Conservation (phyloP, 768 basidiomycete genomes). For the Pholiota conissans region DNA sequence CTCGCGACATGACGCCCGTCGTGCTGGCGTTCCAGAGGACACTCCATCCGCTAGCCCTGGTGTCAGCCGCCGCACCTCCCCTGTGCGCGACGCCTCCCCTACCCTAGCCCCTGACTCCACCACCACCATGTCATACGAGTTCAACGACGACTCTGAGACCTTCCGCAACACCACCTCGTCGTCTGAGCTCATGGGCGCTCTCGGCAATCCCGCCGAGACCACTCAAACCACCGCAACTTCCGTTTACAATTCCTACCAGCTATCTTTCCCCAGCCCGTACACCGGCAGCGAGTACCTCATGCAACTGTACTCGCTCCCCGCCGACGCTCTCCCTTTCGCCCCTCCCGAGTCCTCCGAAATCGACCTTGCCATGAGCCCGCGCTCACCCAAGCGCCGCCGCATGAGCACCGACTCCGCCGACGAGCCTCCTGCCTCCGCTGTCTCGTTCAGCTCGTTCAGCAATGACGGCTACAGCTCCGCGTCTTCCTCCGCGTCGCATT, state of each 20-base stretch:
- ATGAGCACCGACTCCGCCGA: constrained; percentile 63
- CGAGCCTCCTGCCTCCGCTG: constrained; percentile 62
- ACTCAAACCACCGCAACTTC: constrained; percentile 21
- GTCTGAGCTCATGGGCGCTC: constrained; percentile 53
- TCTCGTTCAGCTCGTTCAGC: constrained; percentile 60
- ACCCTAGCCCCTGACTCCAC: constrained; percentile 73
- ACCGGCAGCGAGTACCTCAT: constrained; percentile 71
- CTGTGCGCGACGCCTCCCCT: constrained; percentile 59
- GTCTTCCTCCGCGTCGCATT: constrained; percentile 51
- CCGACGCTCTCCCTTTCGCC: constrained; percentile 57
- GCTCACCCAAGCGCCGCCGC: constrained; percentile 65
- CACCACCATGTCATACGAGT: constrained; percentile 55
- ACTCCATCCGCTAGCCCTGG: constrained; percentile 78
- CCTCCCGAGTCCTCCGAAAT: constrained; percentile 45
- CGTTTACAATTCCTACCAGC: constrained; percentile 35
- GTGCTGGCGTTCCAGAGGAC: constrained; percentile 54
- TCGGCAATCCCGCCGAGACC: constrained; percentile 30
- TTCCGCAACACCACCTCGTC: constrained; percentile 41
- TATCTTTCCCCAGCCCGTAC: constrained; percentile 68
- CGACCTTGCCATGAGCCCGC: constrained; percentile 41
- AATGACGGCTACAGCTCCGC: constrained; percentile 58
- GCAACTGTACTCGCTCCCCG: constrained; percentile 46
- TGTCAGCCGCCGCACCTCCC: constrained; percentile 72
- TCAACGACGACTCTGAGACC: constrained; percentile 40
- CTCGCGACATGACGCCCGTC: constrained; percentile 77